A percentile compares a stretch with the other conserved stretches of the same genome.
Evolutionary conservation across 192 early-diverging fungal species (phyloP).

Genomic region (Coemansia sp.): DNA sequence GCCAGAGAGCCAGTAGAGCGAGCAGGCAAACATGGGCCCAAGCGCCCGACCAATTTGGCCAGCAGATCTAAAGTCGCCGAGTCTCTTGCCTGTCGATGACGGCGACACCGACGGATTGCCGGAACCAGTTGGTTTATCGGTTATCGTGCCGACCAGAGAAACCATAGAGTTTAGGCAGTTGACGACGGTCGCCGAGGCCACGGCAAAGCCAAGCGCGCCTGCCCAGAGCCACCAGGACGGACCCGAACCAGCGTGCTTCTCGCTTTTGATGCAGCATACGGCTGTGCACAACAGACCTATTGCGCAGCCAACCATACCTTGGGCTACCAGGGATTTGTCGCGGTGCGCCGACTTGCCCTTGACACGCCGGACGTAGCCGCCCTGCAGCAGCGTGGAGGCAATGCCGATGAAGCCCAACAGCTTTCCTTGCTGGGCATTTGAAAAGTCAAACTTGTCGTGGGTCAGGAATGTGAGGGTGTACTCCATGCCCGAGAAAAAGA

Average conservation of each 20-base stretch:
- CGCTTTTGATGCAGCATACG: slow-evolving; percentile 33
- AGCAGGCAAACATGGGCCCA: slow-evolving; percentile 85
- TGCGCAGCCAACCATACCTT: slow-evolving; percentile 71
- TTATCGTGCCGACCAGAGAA: slow-evolving; percentile 26
- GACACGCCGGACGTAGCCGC: slow-evolving; percentile 83
- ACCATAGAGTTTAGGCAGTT: slow-evolving; percentile 75
- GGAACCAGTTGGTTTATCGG: too few species aligned
- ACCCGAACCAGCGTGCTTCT: slow-evolving; percentile 1
- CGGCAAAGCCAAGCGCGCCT: slow-evolving; percentile 80
- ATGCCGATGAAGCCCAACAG: slow-evolving; percentile 87
- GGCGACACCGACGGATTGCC: too few species aligned
- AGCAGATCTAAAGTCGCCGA: slow-evolving; percentile 81
- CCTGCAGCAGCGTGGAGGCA: slow-evolving; percentile 83
- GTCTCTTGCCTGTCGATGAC: slow-evolving; percentile 59
- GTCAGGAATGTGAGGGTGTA: slow-evolving; percentile 97
- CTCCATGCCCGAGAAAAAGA: slow-evolving; percentile 97
- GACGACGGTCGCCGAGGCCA: slow-evolving; percentile 94
- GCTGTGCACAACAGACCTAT: slow-evolving; percentile 64
- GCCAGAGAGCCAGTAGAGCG: slow-evolving; percentile 80
- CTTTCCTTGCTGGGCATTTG: slow-evolving; percentile 83
- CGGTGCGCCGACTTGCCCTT: slow-evolving; percentile 52
- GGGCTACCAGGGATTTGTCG: slow-evolving; percentile 60
- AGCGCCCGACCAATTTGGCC: slow-evolving; percentile 89
- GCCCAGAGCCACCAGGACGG: slow-evolving; percentile 53
- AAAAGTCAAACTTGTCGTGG: slow-evolving; percentile 83